A percentile compares a stretch with the other conserved stretches of the same genome.
phyloP scores from a whole-genome alignment of 345 rosid genomes.

The Corchorus olitorius region DNA sequence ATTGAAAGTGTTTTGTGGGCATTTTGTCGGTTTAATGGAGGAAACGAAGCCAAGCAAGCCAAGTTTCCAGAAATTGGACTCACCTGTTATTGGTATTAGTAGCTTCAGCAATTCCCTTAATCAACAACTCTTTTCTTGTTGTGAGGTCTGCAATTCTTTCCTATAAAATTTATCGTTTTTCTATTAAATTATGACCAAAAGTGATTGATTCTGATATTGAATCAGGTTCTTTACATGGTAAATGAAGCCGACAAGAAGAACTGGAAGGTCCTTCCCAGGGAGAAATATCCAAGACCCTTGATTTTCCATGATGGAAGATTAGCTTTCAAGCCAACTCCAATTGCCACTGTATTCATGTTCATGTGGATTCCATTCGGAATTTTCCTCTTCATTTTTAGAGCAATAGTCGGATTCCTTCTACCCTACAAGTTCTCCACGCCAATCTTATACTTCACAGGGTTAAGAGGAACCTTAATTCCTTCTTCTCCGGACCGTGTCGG shows the following conservation, averaged over 20 bases:
- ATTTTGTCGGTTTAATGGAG: conserved; percentile 53
- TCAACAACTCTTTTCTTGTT: conserved; percentile 23
- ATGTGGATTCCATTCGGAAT: conserved; percentile 40
- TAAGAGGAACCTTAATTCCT: conserved; percentile 12
- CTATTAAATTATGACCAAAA: not conserved
- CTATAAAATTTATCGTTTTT: not conserved
- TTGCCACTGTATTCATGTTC: conserved; percentile 35
- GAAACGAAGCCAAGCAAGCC: conserved; percentile 16
- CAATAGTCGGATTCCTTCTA: conserved; percentile 17
- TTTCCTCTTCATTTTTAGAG: conserved; percentile 31
- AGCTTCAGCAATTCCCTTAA: conserved; percentile 20
- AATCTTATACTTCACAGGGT: conserved; percentile 26
- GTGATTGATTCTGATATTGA: not conserved
- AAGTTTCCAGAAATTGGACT: conserved; percentile 12
- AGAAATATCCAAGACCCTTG: conserved; percentile 39
- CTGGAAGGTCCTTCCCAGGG: conserved; percentile 38
- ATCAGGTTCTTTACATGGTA: conserved; percentile 33
- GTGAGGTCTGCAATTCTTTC: conserved; percentile 29
- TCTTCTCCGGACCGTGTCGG: not conserved
- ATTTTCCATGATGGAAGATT: conserved; percentile 49
- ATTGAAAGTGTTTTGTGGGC: conserved; percentile 43
- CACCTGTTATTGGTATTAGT: conserved; percentile 19
- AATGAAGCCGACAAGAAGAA: conserved; percentile 39
- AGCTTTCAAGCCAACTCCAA: conserved; percentile 42
- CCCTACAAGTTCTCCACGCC: conserved; percentile 25